phyloP scores from a whole-genome alignment of 805 yeast genomes.

The Monosporozyma servazzii region DNA sequence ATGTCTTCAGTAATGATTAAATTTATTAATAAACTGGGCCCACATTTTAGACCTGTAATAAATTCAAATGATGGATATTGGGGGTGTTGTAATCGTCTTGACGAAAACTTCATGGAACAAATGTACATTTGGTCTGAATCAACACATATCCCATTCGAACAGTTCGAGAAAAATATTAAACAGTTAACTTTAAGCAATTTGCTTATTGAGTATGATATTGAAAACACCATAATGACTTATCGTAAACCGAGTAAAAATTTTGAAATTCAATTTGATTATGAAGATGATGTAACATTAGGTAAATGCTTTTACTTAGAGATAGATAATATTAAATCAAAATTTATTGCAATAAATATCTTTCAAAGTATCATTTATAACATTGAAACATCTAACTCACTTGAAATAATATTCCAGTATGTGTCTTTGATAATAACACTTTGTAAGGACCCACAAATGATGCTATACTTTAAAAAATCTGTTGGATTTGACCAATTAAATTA shows the following conservation, averaged over 20 bases:
- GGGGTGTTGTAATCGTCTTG: background rate
- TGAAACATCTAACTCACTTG: constrained; percentile 7
- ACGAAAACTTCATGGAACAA: constrained; percentile 2
- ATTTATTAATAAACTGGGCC: background rate
- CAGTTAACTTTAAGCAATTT: constrained; percentile 1
- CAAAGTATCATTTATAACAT: constrained; percentile 11
- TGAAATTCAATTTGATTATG: constrained; percentile 5
- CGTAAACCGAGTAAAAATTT: constrained; percentile 5
- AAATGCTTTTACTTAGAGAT: constrained; percentile 14
- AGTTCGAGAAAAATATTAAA: background rate
- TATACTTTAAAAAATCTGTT: constrained; percentile 13
- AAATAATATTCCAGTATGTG: constrained; percentile 9
- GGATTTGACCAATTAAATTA: constrained; percentile 19
- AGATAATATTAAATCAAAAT: constrained; percentile 12
- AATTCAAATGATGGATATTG: background rate
- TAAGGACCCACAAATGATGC: constrained; percentile 8
- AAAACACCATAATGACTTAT: constrained; percentile 9
- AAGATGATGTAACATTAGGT: constrained; percentile 9
- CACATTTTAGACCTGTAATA: background rate
- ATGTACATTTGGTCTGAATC: background rate
- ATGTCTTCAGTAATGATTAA: constrained; percentile 2
- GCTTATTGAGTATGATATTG: constrained; percentile 4
- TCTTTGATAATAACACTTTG: constrained; percentile 16
- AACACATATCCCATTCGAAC: background rate
- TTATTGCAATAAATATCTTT: constrained; percentile 14